Evolutionary conservation across 2,329 filamentous ascomycete genomes (phyloP).

Genomic region (Ophiostoma triangulosporum): DNA sequence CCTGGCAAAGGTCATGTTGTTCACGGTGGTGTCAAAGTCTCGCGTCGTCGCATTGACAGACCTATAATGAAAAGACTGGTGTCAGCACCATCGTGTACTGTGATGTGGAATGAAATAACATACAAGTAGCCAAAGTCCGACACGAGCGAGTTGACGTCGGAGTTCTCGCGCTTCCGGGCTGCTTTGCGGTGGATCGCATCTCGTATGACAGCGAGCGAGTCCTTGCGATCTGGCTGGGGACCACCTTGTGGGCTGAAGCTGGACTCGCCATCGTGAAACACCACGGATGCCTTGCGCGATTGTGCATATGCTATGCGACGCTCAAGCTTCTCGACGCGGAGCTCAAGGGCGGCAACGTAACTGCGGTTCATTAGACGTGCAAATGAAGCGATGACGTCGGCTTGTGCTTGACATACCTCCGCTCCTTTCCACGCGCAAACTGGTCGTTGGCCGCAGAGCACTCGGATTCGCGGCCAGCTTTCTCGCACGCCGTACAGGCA

Average conservation of each 20-base stretch:
- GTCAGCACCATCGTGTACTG: not conserved
- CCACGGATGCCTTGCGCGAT: conserved; percentile 56
- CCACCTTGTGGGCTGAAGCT: conserved; percentile 8
- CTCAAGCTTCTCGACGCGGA: conserved; percentile 78
- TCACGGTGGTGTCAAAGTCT: conserved; percentile 81
- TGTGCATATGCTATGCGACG: conserved; percentile 58
- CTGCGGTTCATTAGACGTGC: conserved; percentile 22
- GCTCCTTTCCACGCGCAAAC: conserved; percentile 87
- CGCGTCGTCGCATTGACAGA: conserved; percentile 89
- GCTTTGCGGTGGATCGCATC: conserved; percentile 52
- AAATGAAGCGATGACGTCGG: not conserved
- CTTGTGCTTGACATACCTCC: conserved; percentile 44
- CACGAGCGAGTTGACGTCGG: conserved; percentile 80
- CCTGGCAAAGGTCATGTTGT: conserved; percentile 83
- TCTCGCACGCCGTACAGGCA: conserved; percentile 89
- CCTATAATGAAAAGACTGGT: conserved; percentile 31
- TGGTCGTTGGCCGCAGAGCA: conserved; percentile 94
- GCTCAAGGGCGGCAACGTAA: conserved; percentile 91
- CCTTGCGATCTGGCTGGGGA: conserved; percentile 39
- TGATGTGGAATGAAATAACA: conserved; percentile 19
- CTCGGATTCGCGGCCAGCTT: conserved; percentile 70
- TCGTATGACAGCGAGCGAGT: conserved; percentile 47
- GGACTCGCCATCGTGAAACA: conserved; percentile 47
- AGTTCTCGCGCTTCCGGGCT: conserved; percentile 56
- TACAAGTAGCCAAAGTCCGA: conserved; percentile 88